Base-by-base conservation (phyloP, 768 basidiomycete species). In the Naganishia kalamii region DNA sequence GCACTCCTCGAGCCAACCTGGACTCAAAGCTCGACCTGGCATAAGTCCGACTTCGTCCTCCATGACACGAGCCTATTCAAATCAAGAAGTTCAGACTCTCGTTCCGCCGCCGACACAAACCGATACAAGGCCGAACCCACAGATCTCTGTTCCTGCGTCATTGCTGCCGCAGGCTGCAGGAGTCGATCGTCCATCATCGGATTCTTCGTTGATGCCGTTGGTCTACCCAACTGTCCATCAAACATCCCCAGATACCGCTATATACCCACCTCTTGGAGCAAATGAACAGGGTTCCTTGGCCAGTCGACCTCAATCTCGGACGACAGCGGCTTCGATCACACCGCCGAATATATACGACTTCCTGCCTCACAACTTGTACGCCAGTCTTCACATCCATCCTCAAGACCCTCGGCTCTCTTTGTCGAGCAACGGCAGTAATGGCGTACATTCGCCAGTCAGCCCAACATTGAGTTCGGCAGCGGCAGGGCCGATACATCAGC, bases 351-450 rank as follows among this genome's bases (percentile, higher is more conserved):
- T 27, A 13, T 57, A 57, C 54, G 35, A 57, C 3, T 40, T 21
- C 17, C 37, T 57, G 54, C 54, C 54, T 27, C 54, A 57, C 19
- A 19, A 57, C 21, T 35, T 57, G 32, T 57, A 57, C 40, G 32
- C 54, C 1, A 57, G 54, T 25, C 27, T 57, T 33, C 54, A 57
- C 23, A 57, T 57, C 29, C 29, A 25, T 29, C 25, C 48, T 50
- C 48, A 29, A 50, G 48, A 50, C 29, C 48, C 48, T 2, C 12
- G 37, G 5, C 35, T 21, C 11, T n/a, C 43, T 5, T n/a, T 8
- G 13, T 41, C 54, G 10, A 57, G 54, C 54, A 40, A 11, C 13
- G 25, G 37, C 32, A 52, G 32, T 37, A 57, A 57, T 37, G 37
- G 37, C 1, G 23, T 57, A 40, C 33, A 57, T 41, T 57, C 54